A percentile compares a stretch with the other conserved stretches of the same genome.
Evolutionary conservation across 495 filamentous ascomycete species (phyloP).

Genomic region (Extremus antarcticus): DNA sequence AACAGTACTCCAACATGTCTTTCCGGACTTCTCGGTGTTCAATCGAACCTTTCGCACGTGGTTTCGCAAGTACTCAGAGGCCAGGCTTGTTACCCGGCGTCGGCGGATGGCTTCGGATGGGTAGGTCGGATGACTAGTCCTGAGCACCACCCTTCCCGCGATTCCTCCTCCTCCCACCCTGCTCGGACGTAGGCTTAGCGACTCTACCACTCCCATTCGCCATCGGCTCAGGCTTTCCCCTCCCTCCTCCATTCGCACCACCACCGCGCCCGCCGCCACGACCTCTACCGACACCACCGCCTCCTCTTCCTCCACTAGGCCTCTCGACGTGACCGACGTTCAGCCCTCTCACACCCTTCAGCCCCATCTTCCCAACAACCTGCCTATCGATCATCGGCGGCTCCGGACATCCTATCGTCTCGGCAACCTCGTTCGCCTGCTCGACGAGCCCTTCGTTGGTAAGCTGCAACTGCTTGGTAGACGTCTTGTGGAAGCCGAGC

Average conservation of each 20-base stretch:
- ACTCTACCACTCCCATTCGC: not conserved
- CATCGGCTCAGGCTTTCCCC: not conserved
- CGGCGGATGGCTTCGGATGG: too few species aligned
- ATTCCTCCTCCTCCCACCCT: not conserved
- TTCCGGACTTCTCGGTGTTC: too few species aligned
- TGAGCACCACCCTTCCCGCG: not conserved
- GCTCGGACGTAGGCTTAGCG: not conserved
- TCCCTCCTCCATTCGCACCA: not conserved
- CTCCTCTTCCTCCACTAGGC: constrained; percentile 15
- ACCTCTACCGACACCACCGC: not conserved
- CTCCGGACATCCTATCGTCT: constrained; percentile 37
- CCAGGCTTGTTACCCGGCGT: too few species aligned
- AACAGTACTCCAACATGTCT: too few species aligned
- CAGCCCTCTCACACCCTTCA: constrained; percentile 38
- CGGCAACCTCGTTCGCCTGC: constrained; percentile 37
- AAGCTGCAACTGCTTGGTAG: constrained; percentile 34
- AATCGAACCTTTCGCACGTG: too few species aligned
- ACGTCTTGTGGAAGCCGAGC: constrained; percentile 45
- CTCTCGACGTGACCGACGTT: constrained; percentile 13
- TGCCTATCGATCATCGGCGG: constrained; percentile 36
- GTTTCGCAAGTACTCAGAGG: too few species aligned
- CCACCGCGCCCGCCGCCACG: not conserved
- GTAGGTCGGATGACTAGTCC: not conserved
- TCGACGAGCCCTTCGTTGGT: constrained; percentile 31
- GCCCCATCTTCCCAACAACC: constrained; percentile 42